Evolutionary conservation across 2,329 filamentous ascomycete genomes (phyloP).

Genomic region (Beauveria sp.): DNA sequence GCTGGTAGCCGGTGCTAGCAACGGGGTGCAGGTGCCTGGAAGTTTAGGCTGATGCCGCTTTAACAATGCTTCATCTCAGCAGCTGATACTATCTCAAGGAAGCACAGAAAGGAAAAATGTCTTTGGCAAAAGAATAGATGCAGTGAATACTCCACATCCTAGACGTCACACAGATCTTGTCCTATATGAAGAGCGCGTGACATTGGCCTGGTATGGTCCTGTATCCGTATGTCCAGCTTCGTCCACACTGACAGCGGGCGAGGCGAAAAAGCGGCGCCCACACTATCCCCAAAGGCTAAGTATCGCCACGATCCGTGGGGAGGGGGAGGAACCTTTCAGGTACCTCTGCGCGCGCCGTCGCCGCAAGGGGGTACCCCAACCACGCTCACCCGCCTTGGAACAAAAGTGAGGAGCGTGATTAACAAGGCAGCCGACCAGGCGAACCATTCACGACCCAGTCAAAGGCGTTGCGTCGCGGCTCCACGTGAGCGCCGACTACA

Average conservation of each 20-base stretch:
- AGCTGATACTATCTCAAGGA: too few relatives aligned
- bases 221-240: too few relatives aligned
- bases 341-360: background rate
- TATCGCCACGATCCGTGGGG: constrained; percentile 6
- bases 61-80: too few relatives aligned
- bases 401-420: constrained; percentile 10
- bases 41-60: too few relatives aligned
- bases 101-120: too few relatives aligned
- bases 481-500: background rate
- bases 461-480: background rate
- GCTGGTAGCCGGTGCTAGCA: background rate
- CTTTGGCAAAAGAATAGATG: too few relatives aligned
- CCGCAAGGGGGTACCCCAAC: background rate
- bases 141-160: too few relatives aligned
- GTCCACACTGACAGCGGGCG: background rate
- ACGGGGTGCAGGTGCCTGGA: too few relatives aligned
- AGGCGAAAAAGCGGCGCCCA: constrained; percentile 2
- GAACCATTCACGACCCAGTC: constrained; percentile 9
- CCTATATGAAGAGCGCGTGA: too few relatives aligned
- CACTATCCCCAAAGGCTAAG: background rate
- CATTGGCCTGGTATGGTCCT: too few relatives aligned
- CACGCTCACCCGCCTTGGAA: background rate
- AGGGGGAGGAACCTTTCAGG: background rate
- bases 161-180: too few relatives aligned
- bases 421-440: constrained; percentile 12